Percentiles rank a stretch among this genome's conserved stretches.
Conservation (phyloP, 352 stramenopile species). For the Thalassiosira gravida region DNA sequence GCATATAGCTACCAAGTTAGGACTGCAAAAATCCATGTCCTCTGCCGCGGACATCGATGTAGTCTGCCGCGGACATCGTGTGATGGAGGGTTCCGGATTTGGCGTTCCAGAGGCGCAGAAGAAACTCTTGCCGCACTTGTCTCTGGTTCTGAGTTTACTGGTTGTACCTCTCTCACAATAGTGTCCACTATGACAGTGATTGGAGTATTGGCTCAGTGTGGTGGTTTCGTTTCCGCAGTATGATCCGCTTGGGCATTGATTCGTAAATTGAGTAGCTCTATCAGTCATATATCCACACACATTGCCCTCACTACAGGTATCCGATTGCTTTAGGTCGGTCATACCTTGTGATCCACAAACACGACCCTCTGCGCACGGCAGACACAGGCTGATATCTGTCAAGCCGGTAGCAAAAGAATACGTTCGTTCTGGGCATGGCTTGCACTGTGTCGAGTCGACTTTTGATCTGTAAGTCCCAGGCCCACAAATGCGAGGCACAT, state of each 20-base stretch:
- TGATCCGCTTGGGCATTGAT: slow-evolving; percentile 91
- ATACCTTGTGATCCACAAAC: slow-evolving; percentile 92
- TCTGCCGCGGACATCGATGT: slow-evolving; percentile 88
- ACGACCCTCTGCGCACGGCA: slow-evolving; percentile 92
- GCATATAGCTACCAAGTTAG: slow-evolving; percentile 90
- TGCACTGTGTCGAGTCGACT: slow-evolving; percentile 93
- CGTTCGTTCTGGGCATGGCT: slow-evolving; percentile 92
- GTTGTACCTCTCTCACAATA: slow-evolving; percentile 91
- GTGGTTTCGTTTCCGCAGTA: slow-evolving; percentile 89
- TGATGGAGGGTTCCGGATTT: slow-evolving; percentile 87
- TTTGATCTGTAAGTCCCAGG: slow-evolving; percentile 92
- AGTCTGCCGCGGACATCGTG: slow-evolving; percentile 91
- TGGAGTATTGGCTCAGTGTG: slow-evolving; percentile 88
- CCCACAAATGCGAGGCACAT: slow-evolving; percentile 93
- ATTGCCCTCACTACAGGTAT: slow-evolving; percentile 91
- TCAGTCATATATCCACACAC: slow-evolving; percentile 93
- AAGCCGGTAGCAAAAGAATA: slow-evolving; percentile 91
- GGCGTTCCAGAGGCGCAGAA: slow-evolving; percentile 92
- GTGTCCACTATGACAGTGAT: slow-evolving; percentile 88
- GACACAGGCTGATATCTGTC: slow-evolving; percentile 93
- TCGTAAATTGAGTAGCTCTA: slow-evolving; percentile 89
- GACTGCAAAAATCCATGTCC: slow-evolving; percentile 89
- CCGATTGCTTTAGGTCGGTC: slow-evolving; percentile 87
- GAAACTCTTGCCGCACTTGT: slow-evolving; percentile 91
- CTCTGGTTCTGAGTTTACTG: slow-evolving; percentile 85